Conservation (phyloP, 257 asterid species). For the Ophiorrhiza pumila region DNA sequence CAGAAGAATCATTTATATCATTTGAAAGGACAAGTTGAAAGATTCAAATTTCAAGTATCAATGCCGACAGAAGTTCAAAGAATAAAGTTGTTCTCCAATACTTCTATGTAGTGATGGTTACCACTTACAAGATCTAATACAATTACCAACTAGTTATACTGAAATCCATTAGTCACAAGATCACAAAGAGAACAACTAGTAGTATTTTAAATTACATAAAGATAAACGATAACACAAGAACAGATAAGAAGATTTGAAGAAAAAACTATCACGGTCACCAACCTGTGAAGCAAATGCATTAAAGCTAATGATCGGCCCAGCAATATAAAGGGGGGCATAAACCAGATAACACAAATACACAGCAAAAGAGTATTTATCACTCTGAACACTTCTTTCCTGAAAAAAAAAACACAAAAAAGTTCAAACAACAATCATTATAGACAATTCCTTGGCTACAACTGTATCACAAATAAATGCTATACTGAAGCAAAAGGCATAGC, state of each 20-base stretch:
- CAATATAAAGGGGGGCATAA: conserved; percentile 94
- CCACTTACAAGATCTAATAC: background rate
- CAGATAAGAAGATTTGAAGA: background rate
- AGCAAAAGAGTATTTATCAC: conserved; percentile 64
- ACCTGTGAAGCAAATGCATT: conserved; percentile 98
- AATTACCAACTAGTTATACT: background rate
- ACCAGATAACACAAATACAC: conserved; percentile 81
- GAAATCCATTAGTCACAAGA: background rate
- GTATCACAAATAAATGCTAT: background rate
- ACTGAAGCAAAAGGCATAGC: conserved; percentile 23
- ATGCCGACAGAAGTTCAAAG: background rate
- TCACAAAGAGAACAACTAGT: background rate
- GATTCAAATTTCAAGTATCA: background rate
- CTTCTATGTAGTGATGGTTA: background rate
- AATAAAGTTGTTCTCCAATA: background rate
- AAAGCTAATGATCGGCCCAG: conserved; percentile 97
- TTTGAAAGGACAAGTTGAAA: background rate
- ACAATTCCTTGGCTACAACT: conserved; percentile 3
- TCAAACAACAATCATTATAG: conserved; percentile 15
- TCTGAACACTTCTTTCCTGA: conserved; percentile 73
- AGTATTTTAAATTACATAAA: background rate
- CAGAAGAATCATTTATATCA: background rate
- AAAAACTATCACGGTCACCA: conserved; percentile 24
- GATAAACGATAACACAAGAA: background rate
- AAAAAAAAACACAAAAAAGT: conserved; percentile 16